Evolutionary conservation across 2,329 filamentous ascomycete genomes (phyloP).

Genomic region (Monilinia fructicola): DNA sequence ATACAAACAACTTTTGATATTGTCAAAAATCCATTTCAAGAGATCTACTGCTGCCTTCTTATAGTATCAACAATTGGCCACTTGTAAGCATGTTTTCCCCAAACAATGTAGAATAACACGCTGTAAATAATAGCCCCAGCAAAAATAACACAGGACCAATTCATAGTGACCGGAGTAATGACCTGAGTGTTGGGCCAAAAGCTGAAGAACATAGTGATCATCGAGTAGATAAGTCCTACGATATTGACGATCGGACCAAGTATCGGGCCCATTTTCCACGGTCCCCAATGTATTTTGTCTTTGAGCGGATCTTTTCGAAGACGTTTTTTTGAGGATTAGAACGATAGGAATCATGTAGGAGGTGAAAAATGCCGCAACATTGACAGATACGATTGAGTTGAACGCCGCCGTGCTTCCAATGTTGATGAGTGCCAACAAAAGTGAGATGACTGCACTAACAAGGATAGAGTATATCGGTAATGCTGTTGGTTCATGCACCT

Average conservation of each 20-base stretch:
- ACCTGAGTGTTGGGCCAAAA: slow-evolving; percentile 20
- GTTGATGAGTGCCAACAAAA: slow-evolving; percentile 44
- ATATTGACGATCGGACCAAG: slow-evolving; percentile 25
- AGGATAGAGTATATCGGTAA: slow-evolving; percentile 32
- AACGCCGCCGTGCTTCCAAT: slow-evolving; percentile 46
- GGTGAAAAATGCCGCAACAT: slow-evolving; percentile 46
- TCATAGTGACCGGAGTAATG: slow-evolving; percentile 23
- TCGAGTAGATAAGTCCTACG: slow-evolving; percentile 16
- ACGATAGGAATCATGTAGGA: slow-evolving; percentile 46
- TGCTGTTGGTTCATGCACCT: slow-evolving; percentile 32
- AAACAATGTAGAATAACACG: slow-evolving; percentile 22
- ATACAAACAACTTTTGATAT: not conserved
- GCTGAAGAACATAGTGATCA: slow-evolving; percentile 23
- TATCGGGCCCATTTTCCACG: slow-evolving; percentile 21
- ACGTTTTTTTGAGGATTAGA: slow-evolving; percentile 47
- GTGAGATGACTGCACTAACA: slow-evolving; percentile 39
- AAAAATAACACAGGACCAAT: slow-evolving; percentile 24
- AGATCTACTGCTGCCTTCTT: slow-evolving; percentile 25
- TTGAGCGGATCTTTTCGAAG: slow-evolving; percentile 31
- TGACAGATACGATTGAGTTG: slow-evolving; percentile 47
- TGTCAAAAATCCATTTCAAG: not conserved
- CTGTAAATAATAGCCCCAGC: slow-evolving; percentile 15
- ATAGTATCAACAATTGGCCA: slow-evolving; percentile 44
- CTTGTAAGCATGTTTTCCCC: slow-evolving; percentile 44
- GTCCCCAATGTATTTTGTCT: slow-evolving; percentile 26